phyloP scores from a whole-genome alignment of 176 grass and related monocot species.

The sorghum (Sorghum bicolor) region DNA sequence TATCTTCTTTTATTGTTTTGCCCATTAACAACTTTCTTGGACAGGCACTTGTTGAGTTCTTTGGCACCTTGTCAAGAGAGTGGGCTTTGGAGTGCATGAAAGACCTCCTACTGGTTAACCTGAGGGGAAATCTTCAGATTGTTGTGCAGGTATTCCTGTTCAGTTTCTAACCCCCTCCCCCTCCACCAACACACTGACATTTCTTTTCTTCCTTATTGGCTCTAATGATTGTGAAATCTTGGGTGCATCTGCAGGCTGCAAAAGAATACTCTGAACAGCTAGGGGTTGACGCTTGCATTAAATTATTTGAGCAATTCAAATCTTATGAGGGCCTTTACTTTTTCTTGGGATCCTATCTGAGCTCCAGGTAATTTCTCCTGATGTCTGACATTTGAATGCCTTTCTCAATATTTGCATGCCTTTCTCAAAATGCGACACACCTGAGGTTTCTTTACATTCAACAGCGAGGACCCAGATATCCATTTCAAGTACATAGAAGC shows the following conservation, averaged over 20 bases:
- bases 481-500: slow-evolving; percentile 98
- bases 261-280: slow-evolving; percentile 94
- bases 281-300: slow-evolving; percentile 84
- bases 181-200: background rate
- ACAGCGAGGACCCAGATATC: slow-evolving; percentile 90
- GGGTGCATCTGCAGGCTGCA: slow-evolving; percentile 48
- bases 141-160: slow-evolving; percentile 81
- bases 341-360: slow-evolving; percentile 94
- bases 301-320: slow-evolving; percentile 99
- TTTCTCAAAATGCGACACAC: background rate
- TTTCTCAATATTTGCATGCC: background rate
- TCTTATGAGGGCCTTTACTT: slow-evolving; percentile 98
- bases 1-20: background rate
- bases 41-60: slow-evolving; percentile 95
- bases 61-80: slow-evolving; percentile 86
- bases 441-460: slow-evolving; percentile 36
- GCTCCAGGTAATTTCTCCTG: slow-evolving; percentile 70
- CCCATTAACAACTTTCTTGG: slow-evolving; percentile 18
- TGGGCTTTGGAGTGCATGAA: slow-evolving; percentile 99
- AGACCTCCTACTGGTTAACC: slow-evolving; percentile 87
- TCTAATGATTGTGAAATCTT: slow-evolving; percentile 17
- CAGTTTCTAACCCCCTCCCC: background rate
- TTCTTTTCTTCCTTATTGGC: background rate
- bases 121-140: slow-evolving; percentile 96
- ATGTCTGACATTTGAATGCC: background rate